These are phyloP conservation scores for Withania somnifera DNA, from an alignment of 305 asterid species.

Conservation along the genomic window DNA sequence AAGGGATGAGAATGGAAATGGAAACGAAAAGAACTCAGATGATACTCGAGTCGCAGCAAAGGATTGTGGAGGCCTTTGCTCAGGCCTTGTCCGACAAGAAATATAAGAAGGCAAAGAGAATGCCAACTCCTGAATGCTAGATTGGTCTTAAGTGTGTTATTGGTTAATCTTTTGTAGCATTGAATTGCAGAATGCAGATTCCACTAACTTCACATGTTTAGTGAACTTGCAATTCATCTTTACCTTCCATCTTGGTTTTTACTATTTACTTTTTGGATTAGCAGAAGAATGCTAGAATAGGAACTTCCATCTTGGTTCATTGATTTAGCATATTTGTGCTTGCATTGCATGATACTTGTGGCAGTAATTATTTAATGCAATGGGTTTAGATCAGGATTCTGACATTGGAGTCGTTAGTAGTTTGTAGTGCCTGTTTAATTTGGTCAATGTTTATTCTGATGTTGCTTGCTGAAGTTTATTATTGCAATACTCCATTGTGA, in stretches of 20 bases:
- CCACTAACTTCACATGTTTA: neutral
- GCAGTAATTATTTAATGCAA: neutral
- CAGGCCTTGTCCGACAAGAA: slow-evolving; percentile 40
- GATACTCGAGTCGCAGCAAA: slow-evolving; percentile 76
- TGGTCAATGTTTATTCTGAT: neutral
- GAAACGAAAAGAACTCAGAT: slow-evolving; percentile 89
- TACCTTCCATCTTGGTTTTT: neutral
- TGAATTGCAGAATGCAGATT: neutral
- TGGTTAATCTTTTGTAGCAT: neutral
- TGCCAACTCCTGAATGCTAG: slow-evolving; percentile 20
- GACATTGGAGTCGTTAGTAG: neutral
- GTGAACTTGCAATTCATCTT: neutral
- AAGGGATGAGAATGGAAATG: slow-evolving; percentile 88
- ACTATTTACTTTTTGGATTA: neutral
- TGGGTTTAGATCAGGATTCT: neutral
- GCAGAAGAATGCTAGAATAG: neutral
- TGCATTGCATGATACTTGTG: neutral
- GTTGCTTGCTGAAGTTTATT: neutral
- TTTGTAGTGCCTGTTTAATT: neutral
- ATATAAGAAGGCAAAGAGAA: slow-evolving; percentile 42
- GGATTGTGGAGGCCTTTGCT: slow-evolving; percentile 65
- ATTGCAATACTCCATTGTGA: neutral
- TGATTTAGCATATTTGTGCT: neutral
- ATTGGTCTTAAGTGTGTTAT: neutral
- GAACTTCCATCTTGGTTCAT: neutral